These are phyloP conservation scores for Spatholobus suberectus DNA, from an alignment of 306 rosid genomes.

Conservation along the genomic window DNA sequence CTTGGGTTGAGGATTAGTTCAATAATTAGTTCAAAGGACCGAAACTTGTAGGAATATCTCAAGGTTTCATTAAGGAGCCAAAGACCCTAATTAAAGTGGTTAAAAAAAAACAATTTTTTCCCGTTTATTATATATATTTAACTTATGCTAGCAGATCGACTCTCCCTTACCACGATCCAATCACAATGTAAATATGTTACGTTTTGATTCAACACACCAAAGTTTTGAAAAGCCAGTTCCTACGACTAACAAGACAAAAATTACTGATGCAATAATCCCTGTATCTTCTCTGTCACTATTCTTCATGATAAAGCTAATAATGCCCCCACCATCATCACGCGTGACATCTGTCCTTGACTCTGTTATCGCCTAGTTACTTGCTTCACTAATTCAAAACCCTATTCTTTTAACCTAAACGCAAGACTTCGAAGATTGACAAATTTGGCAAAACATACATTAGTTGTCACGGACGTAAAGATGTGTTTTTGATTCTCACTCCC, in stretches of 20 bases:
- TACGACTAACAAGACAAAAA: conserved; percentile 6
- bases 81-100: no score
- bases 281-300: conserved; percentile 27
- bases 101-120: no score
- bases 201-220: not conserved
- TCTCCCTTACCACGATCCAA: not conserved
- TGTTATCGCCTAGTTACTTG: not conserved
- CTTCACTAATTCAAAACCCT: conserved; percentile 29
- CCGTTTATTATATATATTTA: no score
- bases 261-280: not conserved
- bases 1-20: no score
- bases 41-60: no score
- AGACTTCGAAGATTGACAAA: not conserved
- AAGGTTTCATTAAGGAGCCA: no score
- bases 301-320: conserved; percentile 15
- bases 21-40: no score
- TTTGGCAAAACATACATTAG: conserved; percentile 31
- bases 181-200: not conserved
- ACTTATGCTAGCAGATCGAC: no score
- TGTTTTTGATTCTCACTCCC: conserved; percentile 4
- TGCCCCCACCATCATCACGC: conserved; percentile 34
- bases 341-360: conserved; percentile 28
- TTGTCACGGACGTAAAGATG: conserved; percentile 20
- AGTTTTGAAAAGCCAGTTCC: conserved; percentile 32
- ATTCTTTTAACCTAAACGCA: not conserved